Evolutionary conservation across 2,329 filamentous ascomycete genomes (phyloP).

Genomic region (Trichoderma semiorbis): DNA sequence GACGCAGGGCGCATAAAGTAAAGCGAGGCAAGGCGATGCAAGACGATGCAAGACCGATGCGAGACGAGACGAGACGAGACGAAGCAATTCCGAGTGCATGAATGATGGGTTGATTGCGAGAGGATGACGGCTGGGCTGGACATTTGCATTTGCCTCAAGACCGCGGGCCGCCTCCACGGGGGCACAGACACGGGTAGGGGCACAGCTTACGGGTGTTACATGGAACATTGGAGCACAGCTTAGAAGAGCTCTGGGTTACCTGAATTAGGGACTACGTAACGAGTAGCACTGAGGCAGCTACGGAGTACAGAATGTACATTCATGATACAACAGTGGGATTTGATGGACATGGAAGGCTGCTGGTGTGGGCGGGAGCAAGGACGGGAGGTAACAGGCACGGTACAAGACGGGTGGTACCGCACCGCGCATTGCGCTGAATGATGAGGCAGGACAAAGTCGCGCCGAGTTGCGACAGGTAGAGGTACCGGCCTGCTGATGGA

Average conservation of each 20-base stretch:
- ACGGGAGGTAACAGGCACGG: neutral
- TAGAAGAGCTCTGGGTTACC: neutral
- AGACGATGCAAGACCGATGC: neutral
- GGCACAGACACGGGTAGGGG: neutral
- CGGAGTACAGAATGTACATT: neutral
- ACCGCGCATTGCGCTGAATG: neutral
- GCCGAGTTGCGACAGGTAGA: neutral
- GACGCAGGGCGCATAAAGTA: neutral
- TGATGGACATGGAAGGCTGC: neutral
- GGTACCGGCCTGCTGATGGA: neutral
- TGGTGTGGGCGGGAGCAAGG: constrained; percentile 3
- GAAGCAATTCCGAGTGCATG: neutral
- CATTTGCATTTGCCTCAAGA: neutral
- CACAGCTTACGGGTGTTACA: neutral
- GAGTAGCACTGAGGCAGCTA: neutral
- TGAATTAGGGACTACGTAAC: no score
- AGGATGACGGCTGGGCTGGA: neutral
- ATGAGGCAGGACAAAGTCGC: neutral
- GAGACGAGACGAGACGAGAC: neutral
- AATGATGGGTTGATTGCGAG: neutral
- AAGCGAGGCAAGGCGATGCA: neutral
- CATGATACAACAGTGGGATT: neutral
- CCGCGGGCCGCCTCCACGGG: neutral
- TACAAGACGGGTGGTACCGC: neutral
- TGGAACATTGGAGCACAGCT: neutral